These are phyloP conservation scores for Cystobasidium onofrii DNA, from an alignment of 768 basidiomycete species.

Conservation along the genomic window DNA sequence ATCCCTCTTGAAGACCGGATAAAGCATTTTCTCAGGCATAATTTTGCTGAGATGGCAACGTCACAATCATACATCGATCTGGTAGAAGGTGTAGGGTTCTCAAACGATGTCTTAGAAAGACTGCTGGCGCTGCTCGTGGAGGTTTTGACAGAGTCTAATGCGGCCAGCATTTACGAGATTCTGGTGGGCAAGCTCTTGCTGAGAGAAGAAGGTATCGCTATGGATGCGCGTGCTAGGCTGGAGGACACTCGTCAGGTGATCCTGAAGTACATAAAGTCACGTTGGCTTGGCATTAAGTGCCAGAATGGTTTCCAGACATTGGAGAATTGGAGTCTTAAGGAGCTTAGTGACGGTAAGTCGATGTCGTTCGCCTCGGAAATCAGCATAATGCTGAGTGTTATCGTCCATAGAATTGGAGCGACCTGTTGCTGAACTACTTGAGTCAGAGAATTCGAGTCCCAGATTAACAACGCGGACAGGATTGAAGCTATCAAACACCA, in stretches of 20 bases:
- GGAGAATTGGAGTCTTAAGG: conserved; percentile 80
- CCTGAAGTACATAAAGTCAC: conserved; percentile 63
- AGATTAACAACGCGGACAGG: conserved; percentile 9
- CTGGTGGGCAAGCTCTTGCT: conserved; percentile 36
- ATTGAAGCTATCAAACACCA: not conserved
- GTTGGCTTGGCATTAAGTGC: conserved; percentile 67
- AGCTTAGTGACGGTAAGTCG: conserved; percentile 68
- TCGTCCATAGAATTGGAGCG: conserved; percentile 2
- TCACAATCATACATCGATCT: conserved; percentile 65
- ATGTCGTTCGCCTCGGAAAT: not conserved
- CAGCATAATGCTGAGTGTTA: not conserved
- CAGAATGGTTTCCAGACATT: conserved; percentile 71
- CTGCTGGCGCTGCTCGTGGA: conserved; percentile 60
- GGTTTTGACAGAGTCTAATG: conserved; percentile 59
- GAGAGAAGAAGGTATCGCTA: conserved; percentile 47
- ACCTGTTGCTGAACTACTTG: conserved; percentile 15
- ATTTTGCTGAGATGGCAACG: conserved; percentile 60
- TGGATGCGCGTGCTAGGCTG: conserved; percentile 57
- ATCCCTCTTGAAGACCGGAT: conserved; percentile 56
- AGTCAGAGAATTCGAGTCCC: not conserved
- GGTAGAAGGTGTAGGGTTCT: conserved; percentile 62
- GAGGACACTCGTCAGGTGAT: conserved; percentile 62
- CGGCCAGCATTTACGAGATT: conserved; percentile 60
- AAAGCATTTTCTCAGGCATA: conserved; percentile 56
- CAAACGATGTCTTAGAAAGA: conserved; percentile 66